These are phyloP conservation scores for Thozetella sp. DNA, from an alignment of 495 filamentous ascomycete genomes.

Conservation along the genomic window DNA sequence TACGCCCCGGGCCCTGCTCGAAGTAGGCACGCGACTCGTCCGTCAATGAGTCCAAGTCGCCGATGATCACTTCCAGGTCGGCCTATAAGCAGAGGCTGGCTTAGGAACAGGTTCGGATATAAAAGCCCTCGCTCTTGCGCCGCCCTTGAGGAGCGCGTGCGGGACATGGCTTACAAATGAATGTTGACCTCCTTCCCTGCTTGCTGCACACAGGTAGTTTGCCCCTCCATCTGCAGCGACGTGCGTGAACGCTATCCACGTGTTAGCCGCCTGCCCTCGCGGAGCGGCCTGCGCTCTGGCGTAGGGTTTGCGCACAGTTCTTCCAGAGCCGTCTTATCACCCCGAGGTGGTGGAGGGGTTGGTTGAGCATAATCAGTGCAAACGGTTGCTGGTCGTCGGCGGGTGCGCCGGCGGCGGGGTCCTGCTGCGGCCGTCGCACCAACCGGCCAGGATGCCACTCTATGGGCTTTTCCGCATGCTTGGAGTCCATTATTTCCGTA, in stretches of 20 bases:
- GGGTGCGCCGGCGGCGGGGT: constrained; percentile 1
- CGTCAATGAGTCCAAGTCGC: constrained; percentile 85
- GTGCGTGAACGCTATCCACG: constrained; percentile 48
- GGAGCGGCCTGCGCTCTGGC: background rate
- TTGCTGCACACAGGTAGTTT: constrained; percentile 71
- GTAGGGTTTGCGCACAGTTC: constrained; percentile 47
- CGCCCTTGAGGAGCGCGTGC: background rate
- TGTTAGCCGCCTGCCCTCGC: constrained; percentile 12
- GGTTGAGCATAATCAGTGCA: constrained; percentile 71
- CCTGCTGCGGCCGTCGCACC: constrained; percentile 3
- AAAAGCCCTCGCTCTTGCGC: too few relatives aligned
- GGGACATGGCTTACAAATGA: constrained; percentile 15
- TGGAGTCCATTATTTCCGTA: constrained; percentile 7
- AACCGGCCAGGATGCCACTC: constrained; percentile 57
- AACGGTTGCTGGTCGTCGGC: constrained; percentile 31
- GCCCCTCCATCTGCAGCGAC: constrained; percentile 92
- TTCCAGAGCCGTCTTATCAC: constrained; percentile 54
- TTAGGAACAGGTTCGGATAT: constrained; percentile 5
- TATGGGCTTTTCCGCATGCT: constrained; percentile 17
- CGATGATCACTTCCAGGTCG: constrained; percentile 72
- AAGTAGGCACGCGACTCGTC: constrained; percentile 63
- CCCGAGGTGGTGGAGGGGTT: constrained; percentile 60
- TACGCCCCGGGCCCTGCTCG: constrained; percentile 40
- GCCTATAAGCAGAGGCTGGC: constrained; percentile 46
- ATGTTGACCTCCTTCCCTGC: constrained; percentile 16